A percentile compares a stretch with the other conserved stretches of the same genome.
phyloP scores from a whole-genome alignment of 768 basidiomycete genomes.

The Phlebiopsis gigantea region DNA sequence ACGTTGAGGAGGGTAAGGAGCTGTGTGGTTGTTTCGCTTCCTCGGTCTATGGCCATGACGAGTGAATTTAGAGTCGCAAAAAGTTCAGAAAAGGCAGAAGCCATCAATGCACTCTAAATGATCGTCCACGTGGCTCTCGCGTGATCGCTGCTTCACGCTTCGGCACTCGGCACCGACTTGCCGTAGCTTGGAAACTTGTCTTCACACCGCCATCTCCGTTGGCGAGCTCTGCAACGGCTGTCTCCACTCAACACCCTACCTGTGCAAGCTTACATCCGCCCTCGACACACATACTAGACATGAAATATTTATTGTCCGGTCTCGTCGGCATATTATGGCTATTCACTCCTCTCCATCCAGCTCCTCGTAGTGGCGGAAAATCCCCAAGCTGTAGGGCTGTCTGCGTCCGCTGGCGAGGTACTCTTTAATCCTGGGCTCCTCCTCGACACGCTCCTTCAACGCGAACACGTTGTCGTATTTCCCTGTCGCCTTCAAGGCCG shows the following conservation, averaged over 20 bases:
- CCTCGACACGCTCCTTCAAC: conserved; percentile 29
- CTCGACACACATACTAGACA: neutral
- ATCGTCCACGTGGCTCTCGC: neutral
- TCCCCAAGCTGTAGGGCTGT: conserved; percentile 25
- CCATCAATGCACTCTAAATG: neutral
- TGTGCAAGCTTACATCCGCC: neutral
- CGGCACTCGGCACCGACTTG: neutral
- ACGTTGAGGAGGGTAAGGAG: conserved; percentile 88
- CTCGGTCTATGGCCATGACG: conserved; percentile 26
- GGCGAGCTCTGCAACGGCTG: neutral
- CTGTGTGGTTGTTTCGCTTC: conserved; percentile 62
- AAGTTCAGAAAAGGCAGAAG: conserved; percentile 6
- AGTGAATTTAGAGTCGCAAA: neutral
- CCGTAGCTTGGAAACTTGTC: neutral
- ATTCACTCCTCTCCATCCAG: conserved; percentile 30
- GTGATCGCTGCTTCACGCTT: neutral
- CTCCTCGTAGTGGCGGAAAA: conserved; percentile 35
- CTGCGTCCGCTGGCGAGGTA: conserved; percentile 31
- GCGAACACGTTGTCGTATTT: conserved; percentile 27
- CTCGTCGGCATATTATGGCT: neutral
- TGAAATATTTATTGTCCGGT: neutral
- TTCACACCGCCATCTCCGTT: conserved; percentile 1
- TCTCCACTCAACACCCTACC: neutral
- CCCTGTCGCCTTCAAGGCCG: conserved; percentile 17
- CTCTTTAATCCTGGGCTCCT: conserved; percentile 27